Conservation (phyloP, 1,284 basidiomycete genomes). For the Porogramme epimiltina region DNA sequence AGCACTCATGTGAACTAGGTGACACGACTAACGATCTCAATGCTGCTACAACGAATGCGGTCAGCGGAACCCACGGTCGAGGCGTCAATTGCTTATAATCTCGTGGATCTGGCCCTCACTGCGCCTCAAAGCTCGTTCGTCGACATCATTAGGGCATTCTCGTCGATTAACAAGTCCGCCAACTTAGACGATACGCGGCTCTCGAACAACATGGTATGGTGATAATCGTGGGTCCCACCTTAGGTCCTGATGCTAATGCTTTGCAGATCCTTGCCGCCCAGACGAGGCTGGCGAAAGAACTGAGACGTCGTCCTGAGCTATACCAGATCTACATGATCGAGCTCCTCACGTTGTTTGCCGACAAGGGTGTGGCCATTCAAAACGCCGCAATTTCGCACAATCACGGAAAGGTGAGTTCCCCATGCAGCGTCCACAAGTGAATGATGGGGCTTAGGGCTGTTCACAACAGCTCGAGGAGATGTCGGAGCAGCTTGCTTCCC, state of each 20-base stretch:
- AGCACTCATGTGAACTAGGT: constrained; percentile 48
- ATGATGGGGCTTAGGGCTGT: background rate
- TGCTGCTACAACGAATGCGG: constrained; percentile 88
- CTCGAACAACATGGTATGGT: constrained; percentile 79
- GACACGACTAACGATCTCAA: constrained; percentile 85
- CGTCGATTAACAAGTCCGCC: constrained; percentile 81
- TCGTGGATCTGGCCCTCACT: constrained; percentile 86
- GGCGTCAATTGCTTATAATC: constrained; percentile 88
- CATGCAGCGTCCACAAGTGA: too few species aligned
- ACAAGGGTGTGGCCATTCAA: constrained; percentile 92
- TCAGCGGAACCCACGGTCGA: constrained; percentile 86
- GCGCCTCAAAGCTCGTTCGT: constrained; percentile 79
- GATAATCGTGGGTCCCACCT: background rate
- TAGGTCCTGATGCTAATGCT: background rate
- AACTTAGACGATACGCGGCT: constrained; percentile 85
- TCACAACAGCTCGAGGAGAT: constrained; percentile 80
- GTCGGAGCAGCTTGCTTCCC: constrained; percentile 82
- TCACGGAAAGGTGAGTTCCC: constrained; percentile 61
- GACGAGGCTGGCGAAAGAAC: constrained; percentile 81
- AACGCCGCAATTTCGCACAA: constrained; percentile 69
- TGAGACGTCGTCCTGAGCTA: constrained; percentile 71
- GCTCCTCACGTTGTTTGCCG: constrained; percentile 83
- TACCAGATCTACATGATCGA: constrained; percentile 85
- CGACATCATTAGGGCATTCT: constrained; percentile 87
- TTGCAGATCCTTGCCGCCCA: constrained; percentile 81